Base-by-base conservation (phyloP, 805 yeast species). In the Starmerella tilneyi region DNA sequence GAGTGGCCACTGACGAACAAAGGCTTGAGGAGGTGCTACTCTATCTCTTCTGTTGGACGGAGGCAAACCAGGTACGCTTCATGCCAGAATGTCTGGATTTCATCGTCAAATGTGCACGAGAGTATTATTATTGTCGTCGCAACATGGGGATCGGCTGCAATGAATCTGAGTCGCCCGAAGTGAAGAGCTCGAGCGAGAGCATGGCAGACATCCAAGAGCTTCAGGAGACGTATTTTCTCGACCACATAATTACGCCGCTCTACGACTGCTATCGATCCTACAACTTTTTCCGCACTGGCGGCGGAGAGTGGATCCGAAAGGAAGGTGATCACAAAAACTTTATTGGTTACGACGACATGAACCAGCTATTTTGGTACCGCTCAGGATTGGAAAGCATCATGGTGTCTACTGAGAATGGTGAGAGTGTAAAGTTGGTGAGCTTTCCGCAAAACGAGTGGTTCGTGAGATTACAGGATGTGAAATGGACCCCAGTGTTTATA, bases 51-150 rank as follows among this genome's bases (percentile, higher is more conserved):
- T 74, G 84, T 50, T 85, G 96, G 96, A 94, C 94, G 0, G 96
- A 85, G 59, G 85, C 94, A 0, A 84, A 82, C 57, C 86, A 84
- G 54, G 59, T 85, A 2, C 69, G 96, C 50, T 85, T 82, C 56
- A 79, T 85, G 77, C 95, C 96, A 0, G 96, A 85, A 58, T 84
- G 94, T 55, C 59, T 85, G 19, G 84, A 94, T 50, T 85, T 86
- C 54, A 74, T 85, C 21, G 84, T 79, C 66, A 83, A 84, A 56
- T 80, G 94, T 54, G 84, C 94, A 41, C 72, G 74, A 39, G 88
- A 81, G 56, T 72, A 72, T 53, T 80, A 73, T 27, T 8, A 24
- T 19, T 3, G 42, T 45, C 30, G 19, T 30, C 13, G 34, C 27
- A 12, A 22, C 20, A 11, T 45, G 43, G 9, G n/a, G n/a, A n/a